Evolutionary conservation across 106 monocot species (phyloP).

Genomic region (Allium cepa): DNA sequence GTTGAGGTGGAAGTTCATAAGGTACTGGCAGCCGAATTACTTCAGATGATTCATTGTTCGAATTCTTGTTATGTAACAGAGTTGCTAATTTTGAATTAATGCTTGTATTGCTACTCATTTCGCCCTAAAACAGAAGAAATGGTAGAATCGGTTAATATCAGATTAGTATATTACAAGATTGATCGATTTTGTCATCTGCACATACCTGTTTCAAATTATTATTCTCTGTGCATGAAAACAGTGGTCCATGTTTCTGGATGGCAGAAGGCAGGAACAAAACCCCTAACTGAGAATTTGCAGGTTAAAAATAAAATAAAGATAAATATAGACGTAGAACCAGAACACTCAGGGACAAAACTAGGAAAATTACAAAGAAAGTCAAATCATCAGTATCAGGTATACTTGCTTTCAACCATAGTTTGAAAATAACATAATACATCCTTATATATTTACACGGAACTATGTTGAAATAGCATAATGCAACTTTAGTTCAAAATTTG

Average conservation of each 20-base stretch:
- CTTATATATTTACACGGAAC: background rate
- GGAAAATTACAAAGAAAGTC: background rate
- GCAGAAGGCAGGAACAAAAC: constrained; percentile 74
- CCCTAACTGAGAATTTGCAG: constrained; percentile 47
- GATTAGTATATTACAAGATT: background rate
- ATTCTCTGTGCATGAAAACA: constrained; percentile 67
- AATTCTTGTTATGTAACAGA: constrained; percentile 27
- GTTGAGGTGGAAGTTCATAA: constrained; percentile 80
- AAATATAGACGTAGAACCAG: background rate
- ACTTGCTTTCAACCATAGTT: background rate
- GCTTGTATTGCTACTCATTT: background rate
- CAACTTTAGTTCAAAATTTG: no score
- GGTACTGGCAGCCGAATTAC: constrained; percentile 68
- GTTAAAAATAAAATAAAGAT: background rate
- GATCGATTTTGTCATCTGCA: background rate
- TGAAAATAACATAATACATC: background rate
- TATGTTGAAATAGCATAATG: no score
- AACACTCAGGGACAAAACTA: background rate
- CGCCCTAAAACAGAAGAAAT: constrained; percentile 10
- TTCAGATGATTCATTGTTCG: constrained; percentile 20
- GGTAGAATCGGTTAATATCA: background rate
- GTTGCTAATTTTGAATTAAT: constrained; percentile 45
- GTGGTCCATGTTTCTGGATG: constrained; percentile 7
- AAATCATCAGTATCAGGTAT: background rate
- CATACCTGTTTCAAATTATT: constrained; percentile 17